Evolutionary conservation across 2,329 filamentous ascomycete genomes (phyloP).

Genomic region (Sclerotinia sclerotiorum): DNA sequence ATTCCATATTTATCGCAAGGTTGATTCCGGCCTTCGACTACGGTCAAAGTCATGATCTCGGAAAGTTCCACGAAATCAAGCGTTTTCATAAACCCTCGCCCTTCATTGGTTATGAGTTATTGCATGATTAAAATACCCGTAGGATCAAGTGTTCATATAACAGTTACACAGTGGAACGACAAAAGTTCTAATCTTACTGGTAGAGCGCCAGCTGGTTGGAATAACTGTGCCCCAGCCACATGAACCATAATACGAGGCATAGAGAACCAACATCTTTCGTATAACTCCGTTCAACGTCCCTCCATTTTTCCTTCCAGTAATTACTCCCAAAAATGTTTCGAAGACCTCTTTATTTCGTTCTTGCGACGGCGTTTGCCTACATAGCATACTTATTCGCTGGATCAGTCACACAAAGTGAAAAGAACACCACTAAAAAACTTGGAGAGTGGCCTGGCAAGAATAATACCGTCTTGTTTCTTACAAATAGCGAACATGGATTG

Average conservation of each 20-base stretch:
- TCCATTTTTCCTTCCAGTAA: background rate
- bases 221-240: background rate
- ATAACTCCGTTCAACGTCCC: background rate
- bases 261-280: background rate
- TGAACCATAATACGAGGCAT: background rate
- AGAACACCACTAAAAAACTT: background rate
- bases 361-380: background rate
- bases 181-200: background rate
- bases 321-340: background rate
- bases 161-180: background rate
- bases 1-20: no score
- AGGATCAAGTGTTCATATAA: no score
- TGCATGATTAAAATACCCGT: no score
- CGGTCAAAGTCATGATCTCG: no score
- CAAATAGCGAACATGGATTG: constrained; percentile 47
- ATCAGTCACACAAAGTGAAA: background rate
- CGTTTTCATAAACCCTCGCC: no score
- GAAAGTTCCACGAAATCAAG: no score
- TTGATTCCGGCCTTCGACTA: background rate
- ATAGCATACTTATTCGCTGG: constrained; percentile 1
- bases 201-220: background rate
- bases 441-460: constrained; percentile 14
- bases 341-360: background rate
- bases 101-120: background rate
- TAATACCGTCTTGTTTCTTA: constrained; percentile 44